A percentile compares a stretch with the other conserved stretches of the same genome.
phyloP scores from a whole-genome alignment of 306 rosid species.

The Sindora glabra region DNA sequence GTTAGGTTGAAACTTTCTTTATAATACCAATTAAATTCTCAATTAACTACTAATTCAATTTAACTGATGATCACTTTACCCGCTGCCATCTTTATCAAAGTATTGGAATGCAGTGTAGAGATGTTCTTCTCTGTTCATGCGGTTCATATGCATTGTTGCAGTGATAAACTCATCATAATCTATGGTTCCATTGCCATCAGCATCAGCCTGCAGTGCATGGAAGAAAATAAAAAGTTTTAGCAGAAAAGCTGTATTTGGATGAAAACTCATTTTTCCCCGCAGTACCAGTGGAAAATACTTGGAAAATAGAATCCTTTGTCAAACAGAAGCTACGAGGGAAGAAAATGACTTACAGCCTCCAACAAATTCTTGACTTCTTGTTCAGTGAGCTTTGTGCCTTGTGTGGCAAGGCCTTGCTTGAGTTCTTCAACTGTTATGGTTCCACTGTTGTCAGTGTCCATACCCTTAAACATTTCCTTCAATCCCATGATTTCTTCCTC shows the following conservation, averaged over 20 bases:
- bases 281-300: too few species aligned
- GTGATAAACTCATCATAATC: conserved; percentile 96
- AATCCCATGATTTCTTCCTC: conserved; percentile 98
- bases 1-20: background rate
- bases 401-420: conserved; percentile 90
- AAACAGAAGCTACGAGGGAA: too few species aligned
- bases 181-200: conserved; percentile 93
- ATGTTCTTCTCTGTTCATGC: conserved; percentile 92
- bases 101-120: conserved; percentile 94
- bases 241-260: background rate
- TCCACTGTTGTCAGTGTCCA: conserved; percentile 93
- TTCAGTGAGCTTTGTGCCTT: conserved; percentile 84
- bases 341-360: conserved; percentile 75
- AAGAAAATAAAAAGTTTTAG: background rate
- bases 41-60: background rate
- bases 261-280: background rate
- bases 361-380: conserved; percentile 74
- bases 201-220: conserved; percentile 66
- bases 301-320: too few species aligned
- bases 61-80: conserved; percentile 40
- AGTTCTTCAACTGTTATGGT: conserved; percentile 96
- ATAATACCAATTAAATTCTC: background rate
- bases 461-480: conserved; percentile 84
- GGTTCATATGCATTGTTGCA: conserved; percentile 93
- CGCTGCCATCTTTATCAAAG: conserved; percentile 92